Evolutionary conservation across 371 early-diverging fungal species (phyloP), one percentile per base, ranked within the genome.

Genomic region (Parasitella parasitica): DNA sequence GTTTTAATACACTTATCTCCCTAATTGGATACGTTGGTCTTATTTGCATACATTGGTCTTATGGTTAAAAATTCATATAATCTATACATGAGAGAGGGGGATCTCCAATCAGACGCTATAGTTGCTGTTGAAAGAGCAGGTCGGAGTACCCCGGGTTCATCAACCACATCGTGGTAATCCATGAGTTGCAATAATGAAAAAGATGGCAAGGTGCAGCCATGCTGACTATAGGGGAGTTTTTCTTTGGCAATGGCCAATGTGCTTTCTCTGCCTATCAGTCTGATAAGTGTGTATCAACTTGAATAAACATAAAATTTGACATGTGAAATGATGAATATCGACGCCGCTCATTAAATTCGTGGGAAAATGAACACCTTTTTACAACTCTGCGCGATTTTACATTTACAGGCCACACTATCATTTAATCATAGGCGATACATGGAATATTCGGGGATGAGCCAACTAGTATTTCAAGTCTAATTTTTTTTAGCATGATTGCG

Each of bases 111-210:
- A 50, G 13, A 28, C 15, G n/a, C 27, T 28, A 16, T 8, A 26
- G 16, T 28, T 18, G 30, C 6, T 38, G 27, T 50, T 16, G 13
- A 50, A 27, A 13, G 50, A 50, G 30, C 16, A 28, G 30, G 43
- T 57, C 57, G 57, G 57, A 57, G 57, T 57, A 43, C 43, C 30
- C 16, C 57, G 57, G 57, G 46, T 57, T 34, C 30, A 46, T 46
- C 46, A n/a, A n/a, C n/a, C n/a, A n/a, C n/a, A n/a, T n/a, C n/a
- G n/a, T n/a, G n/a, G n/a, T n/a, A n/a, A n/a, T n/a, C n/a, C n/a
- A n/a, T n/a, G n/a, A n/a, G n/a, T n/a, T n/a, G n/a, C n/a, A n/a
- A n/a, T n/a, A n/a, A n/a, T n/a, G 20, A 12, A 13, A 4, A 22
- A 46, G 20, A 24, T 46, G 2, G 46, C 46, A 46, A 46, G 46